Base-by-base conservation (phyloP, 192 early-diverging fungal genomes). In the Phycomyces nitens region DNA sequence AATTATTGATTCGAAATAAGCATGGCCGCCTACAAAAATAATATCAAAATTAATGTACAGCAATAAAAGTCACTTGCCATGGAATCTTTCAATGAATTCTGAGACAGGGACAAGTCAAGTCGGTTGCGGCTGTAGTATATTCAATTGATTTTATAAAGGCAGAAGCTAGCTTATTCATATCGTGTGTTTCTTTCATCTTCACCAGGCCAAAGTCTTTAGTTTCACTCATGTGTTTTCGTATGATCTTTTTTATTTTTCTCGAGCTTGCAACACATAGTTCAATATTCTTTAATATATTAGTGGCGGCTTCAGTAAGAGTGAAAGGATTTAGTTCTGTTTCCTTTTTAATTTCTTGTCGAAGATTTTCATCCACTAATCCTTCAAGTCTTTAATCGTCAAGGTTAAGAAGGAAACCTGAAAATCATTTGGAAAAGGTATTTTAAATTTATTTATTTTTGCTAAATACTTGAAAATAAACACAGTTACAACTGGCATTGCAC, bases 161-260 rank as follows among this genome's bases (percentile, higher is more conserved):
- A 41, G 21, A 29, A 20, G 38, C 56, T 41, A 41, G n/a, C n/a
- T n/a, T n/a, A n/a, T n/a, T n/a, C n/a, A n/a, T n/a, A n/a, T n/a
- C n/a, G n/a, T n/a, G n/a, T n/a, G n/a, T n/a, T n/a, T n/a, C n/a
- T n/a, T n/a, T n/a, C 34, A 57, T 39, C 38, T 57, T 39, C 56
- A 40, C 41, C 38, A 57, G 18, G 16, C 41, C 56, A n/a, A 57
- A 57, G 38, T 57, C 56, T 39, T 57, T 29, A 41, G 39, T 57
- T 57, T 57, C 38, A 41, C 56, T 18, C 34, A 38, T 57, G 0
- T 57, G 38, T 39, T 41, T 41, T 57, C 56, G 2, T 57, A 57
- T 57, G 34, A 57, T 20, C 14, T 56, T 57, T 57, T 39, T 57
- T 41, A 40, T 39, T 57, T 57, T 57, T 9, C 56, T 39, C 41